A percentile compares a stretch with the other conserved stretches of the same genome.
phyloP scores from a whole-genome alignment of 23 red algal genomes.

The Gracilariopsis chorda region DNA sequence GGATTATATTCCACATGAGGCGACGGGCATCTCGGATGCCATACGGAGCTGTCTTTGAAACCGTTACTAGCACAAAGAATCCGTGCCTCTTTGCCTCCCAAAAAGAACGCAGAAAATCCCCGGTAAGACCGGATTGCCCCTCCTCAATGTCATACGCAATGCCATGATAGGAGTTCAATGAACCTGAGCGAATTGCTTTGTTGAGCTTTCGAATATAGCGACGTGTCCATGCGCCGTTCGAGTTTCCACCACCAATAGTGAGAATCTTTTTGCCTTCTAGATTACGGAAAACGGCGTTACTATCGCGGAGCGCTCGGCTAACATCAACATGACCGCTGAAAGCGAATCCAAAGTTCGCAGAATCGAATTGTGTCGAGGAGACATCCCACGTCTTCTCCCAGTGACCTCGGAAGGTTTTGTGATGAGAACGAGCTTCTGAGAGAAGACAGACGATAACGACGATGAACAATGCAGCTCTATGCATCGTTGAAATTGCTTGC shows the following conservation, averaged over 20 bases:
- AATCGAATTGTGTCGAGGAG: neutral
- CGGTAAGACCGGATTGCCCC: neutral
- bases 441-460: too few species aligned
- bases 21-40: neutral
- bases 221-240: neutral
- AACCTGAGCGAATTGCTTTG: neutral
- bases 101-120: neutral
- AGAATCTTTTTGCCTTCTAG: neutral
- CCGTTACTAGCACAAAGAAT: neutral
- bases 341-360: neutral
- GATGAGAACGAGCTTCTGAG: too few species aligned
- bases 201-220: neutral
- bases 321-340: slow-evolving; percentile 27
- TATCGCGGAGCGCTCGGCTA: neutral
- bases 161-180: neutral
- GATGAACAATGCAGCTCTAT: too few species aligned
- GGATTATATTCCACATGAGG: neutral
- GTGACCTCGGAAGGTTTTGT: neutral
- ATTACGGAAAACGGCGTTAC: neutral
- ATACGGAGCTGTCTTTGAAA: slow-evolving; percentile 17
- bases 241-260: slow-evolving; percentile 35
- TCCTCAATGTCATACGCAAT: slow-evolving; percentile 47
- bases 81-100: neutral
- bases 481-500: too few species aligned
- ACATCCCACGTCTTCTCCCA: neutral